phyloP scores from a whole-genome alignment of 1,139 yeast species.

The Lodderomyces orthopsilosis region DNA sequence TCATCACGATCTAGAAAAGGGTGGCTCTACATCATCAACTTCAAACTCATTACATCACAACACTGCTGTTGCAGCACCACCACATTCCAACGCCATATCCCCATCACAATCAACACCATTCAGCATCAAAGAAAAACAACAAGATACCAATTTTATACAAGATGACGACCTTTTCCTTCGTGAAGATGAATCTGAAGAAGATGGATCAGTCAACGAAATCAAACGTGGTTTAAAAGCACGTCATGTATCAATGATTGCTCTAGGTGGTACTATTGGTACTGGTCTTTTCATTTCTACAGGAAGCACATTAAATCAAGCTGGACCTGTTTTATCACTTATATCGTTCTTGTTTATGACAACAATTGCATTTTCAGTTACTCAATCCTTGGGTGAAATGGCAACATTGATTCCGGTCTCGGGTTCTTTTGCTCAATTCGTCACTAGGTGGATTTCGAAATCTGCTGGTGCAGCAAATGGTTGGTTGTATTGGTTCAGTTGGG shows the following conservation, averaged over 20 bases:
- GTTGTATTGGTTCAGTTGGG: constrained; percentile 87
- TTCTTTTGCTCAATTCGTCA: constrained; percentile 52
- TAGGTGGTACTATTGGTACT: constrained; percentile 63
- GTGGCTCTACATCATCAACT: constrained; percentile 7
- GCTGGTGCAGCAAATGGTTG: constrained; percentile 81
- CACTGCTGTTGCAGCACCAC: neutral
- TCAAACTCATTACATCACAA: neutral
- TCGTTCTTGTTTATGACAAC: constrained; percentile 66
- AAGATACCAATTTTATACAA: constrained; percentile 6
- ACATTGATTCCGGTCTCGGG: constrained; percentile 69
- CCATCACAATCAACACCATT: constrained; percentile 9
- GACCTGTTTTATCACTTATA: constrained; percentile 69
- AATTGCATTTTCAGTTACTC: constrained; percentile 63
- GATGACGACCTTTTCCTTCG: constrained; percentile 8
- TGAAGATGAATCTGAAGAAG: constrained; percentile 5
- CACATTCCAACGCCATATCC: constrained; percentile 8
- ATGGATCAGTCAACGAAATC: constrained; percentile 18
- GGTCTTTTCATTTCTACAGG: constrained; percentile 62
- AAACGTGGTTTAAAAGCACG: constrained; percentile 50
- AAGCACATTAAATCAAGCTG: constrained; percentile 49
- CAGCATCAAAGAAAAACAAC: constrained; percentile 10
- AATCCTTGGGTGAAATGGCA: constrained; percentile 75
- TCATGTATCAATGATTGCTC: constrained; percentile 72
- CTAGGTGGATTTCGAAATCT: constrained; percentile 67
- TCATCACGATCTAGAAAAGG: constrained; percentile 9